Conservation (phyloP, 2,329 filamentous ascomycete genomes). For the Colletotrichum liaoningense region DNA sequence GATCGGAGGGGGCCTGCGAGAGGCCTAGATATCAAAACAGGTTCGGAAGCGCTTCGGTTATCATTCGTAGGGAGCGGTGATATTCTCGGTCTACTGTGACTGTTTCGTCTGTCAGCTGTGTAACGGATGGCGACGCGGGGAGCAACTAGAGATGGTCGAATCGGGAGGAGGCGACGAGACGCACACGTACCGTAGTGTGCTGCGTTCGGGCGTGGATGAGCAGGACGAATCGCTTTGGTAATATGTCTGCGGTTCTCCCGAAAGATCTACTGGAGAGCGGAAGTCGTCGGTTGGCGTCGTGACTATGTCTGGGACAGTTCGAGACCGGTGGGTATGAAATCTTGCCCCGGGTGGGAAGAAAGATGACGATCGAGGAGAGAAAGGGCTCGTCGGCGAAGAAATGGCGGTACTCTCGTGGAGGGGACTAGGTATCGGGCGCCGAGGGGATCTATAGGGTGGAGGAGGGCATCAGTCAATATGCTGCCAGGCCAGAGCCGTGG, state of each 20-base stretch:
- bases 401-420: conserved; percentile 55
- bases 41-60: conserved; percentile 56
- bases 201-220: conserved; percentile 45
- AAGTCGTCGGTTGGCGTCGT: conserved; percentile 44
- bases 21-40: conserved; percentile 56
- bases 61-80: conserved; percentile 59
- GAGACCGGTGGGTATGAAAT: conserved; percentile 42
- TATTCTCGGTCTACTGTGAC: conserved; percentile 41
- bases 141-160: neutral
- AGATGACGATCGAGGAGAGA: conserved; percentile 41
- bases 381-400: conserved; percentile 55
- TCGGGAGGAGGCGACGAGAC: neutral
- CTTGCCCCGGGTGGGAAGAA: conserved; percentile 35
- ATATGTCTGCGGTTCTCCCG: conserved; percentile 43
- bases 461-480: conserved; percentile 38
- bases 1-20: conserved; percentile 51
- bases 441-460: conserved; percentile 55
- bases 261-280: conserved; percentile 34
- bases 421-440: conserved; percentile 62
- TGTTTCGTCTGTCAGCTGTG: conserved; percentile 22
- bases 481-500: conserved; percentile 27
- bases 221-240: conserved; percentile 52
- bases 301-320: conserved; percentile 44
- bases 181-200: conserved; percentile 45
- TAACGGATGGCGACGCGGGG: conserved; percentile 9